These are phyloP conservation scores for Solanum chaucha DNA, from an alignment of 257 asterid genomes.

Conservation along the genomic window DNA sequence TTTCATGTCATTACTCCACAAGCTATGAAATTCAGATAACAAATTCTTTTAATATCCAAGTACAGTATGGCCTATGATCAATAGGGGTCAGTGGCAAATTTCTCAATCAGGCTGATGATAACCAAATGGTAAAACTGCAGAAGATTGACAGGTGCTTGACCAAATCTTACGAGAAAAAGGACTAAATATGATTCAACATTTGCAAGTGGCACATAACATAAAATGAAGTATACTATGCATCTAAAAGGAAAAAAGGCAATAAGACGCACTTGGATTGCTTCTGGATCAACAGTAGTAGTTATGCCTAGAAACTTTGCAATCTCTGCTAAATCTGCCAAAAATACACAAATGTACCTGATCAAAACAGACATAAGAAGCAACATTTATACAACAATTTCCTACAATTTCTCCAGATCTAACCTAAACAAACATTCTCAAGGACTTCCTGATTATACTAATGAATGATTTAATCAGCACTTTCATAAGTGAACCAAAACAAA, in stretches of 20 bases:
- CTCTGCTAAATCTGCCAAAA: slow-evolving; percentile 84
- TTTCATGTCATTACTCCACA: background rate
- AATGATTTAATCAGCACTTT: background rate
- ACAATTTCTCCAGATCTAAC: background rate
- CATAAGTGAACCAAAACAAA: background rate
- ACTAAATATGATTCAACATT: background rate
- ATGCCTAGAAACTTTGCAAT: slow-evolving; percentile 94
- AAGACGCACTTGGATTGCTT: slow-evolving; percentile 84
- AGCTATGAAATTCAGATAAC: background rate
- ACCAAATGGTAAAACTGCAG: background rate
- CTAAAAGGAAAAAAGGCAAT: background rate
- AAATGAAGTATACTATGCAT: background rate
- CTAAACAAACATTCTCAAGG: background rate
- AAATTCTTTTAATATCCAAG: background rate
- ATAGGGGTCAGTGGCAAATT: background rate
- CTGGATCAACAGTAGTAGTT: slow-evolving; percentile 78
- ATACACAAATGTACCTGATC: background rate
- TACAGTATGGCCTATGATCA: background rate
- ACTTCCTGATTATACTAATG: background rate
- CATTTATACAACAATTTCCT: background rate
- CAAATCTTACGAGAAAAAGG: background rate
- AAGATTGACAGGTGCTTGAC: background rate
- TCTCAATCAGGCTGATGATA: background rate
- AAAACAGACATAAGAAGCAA: background rate
- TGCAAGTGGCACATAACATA: background rate